Conservation (phyloP, 495 filamentous ascomycete genomes). For the Aspergillus sparsus region DNA sequence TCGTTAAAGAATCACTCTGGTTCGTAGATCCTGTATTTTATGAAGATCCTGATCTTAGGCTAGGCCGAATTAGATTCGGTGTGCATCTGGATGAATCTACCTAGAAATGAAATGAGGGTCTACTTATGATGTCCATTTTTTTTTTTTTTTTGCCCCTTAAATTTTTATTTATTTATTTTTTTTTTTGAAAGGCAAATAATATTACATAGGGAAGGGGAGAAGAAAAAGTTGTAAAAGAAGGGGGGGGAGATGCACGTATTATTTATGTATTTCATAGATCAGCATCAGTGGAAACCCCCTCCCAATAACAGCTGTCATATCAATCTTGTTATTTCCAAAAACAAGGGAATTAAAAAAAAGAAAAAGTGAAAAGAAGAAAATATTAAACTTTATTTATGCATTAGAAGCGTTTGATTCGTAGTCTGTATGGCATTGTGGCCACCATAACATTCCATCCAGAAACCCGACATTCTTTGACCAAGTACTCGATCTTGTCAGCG, state of each 20-base stretch:
- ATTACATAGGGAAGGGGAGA: neutral
- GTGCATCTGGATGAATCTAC: neutral
- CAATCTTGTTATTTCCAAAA: neutral
- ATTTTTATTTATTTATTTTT: neutral
- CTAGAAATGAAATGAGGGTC: neutral
- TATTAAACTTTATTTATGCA: too few relatives aligned
- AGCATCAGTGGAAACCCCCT: neutral
- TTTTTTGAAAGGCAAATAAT: neutral
- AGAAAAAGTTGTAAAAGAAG: neutral
- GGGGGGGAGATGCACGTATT: neutral
- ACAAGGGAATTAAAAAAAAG: too few relatives aligned
- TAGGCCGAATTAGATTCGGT: neutral
- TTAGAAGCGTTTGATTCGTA: neutral
- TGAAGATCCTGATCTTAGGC: conserved; percentile 13
- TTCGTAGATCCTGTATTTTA: conserved; percentile 23
- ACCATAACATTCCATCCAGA: neutral
- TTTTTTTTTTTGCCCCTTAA: neutral
- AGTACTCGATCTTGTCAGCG: neutral
- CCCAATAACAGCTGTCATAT: neutral
- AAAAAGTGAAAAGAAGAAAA: too few relatives aligned
- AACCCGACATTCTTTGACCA: neutral
- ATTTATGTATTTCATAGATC: neutral
- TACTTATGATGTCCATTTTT: neutral
- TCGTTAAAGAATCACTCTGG: neutral
- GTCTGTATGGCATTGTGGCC: neutral